Conservation (phyloP, 371 early-diverging fungal species). For the Apophysomyces elegans region DNA sequence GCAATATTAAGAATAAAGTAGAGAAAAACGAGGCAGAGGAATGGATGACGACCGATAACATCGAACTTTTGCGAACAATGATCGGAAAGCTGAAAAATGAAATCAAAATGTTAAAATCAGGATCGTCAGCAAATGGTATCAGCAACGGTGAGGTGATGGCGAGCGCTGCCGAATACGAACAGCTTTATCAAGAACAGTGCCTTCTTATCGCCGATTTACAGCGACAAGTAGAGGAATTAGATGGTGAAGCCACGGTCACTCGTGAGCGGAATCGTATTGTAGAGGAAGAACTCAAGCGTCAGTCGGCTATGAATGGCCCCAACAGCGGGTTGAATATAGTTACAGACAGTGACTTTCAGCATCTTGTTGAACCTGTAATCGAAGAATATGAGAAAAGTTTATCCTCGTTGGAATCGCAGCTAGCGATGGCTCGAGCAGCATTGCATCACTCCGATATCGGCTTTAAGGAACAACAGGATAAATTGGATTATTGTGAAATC, state of each 20-base stretch:
- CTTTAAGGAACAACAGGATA: constrained; percentile 55
- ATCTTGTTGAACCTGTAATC: constrained; percentile 72
- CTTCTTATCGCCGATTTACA: constrained; percentile 43
- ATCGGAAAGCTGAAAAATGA: constrained; percentile 63
- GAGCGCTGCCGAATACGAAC: constrained; percentile 15
- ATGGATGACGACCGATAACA: constrained; percentile 65
- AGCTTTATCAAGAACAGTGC: constrained; percentile 40
- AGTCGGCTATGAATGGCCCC: not conserved
- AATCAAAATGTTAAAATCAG: constrained; percentile 43
- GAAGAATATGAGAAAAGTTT: constrained; percentile 73
- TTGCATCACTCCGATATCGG: constrained; percentile 54
- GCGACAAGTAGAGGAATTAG: constrained; percentile 49
- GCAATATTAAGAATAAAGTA: constrained; percentile 87
- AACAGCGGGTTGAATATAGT: not conserved
- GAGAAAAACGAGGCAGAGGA: constrained; percentile 76
- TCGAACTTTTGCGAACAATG: constrained; percentile 59
- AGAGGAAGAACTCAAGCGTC: constrained; percentile 19
- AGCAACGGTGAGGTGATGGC: not conserved
- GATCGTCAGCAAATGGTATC: constrained; percentile 10
- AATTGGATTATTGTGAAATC: constrained; percentile 36
- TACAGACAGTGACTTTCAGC: constrained; percentile 52
- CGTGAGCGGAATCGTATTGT: constrained; percentile 41
- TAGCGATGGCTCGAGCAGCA: constrained; percentile 60
- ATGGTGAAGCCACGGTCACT: constrained; percentile 38
- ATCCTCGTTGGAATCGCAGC: constrained; percentile 58